phyloP scores from a whole-genome alignment of 2,329 filamentous ascomycete species.

The Sporothrix humicola region DNA sequence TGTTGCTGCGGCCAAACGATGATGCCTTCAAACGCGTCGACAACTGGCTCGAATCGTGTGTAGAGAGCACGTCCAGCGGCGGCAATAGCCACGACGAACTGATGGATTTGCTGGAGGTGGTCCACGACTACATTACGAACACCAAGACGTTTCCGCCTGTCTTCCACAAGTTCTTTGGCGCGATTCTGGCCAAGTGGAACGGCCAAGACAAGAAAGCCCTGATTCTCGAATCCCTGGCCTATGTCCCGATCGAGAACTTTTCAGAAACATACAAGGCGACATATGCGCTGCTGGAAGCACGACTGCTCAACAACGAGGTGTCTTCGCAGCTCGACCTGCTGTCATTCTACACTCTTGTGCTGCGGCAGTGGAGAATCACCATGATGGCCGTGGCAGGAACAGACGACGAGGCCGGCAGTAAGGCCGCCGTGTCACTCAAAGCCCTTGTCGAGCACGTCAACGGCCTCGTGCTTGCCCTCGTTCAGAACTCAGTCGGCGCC shows the following conservation, averaged over 20 bases:
- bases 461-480: constrained; percentile 62
- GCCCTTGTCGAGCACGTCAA: constrained; percentile 58
- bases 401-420: constrained; percentile 37
- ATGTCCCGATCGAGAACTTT: constrained; percentile 61
- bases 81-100: constrained; percentile 55
- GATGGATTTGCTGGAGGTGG: constrained; percentile 59
- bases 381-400: constrained; percentile 51
- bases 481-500: constrained; percentile 57
- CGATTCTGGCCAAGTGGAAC: constrained; percentile 67
- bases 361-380: constrained; percentile 63
- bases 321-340: constrained; percentile 66
- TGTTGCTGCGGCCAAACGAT: constrained; percentile 66
- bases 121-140: constrained; percentile 61
- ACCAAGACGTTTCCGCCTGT: constrained; percentile 44
- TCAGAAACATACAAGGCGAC: constrained; percentile 58
- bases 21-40: constrained; percentile 59
- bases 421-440: constrained; percentile 42
- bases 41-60: constrained; percentile 63
- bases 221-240: constrained; percentile 64
- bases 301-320: constrained; percentile 55
- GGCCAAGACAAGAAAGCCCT: constrained; percentile 59
- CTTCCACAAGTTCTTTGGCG: constrained; percentile 48
- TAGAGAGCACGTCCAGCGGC: constrained; percentile 61
- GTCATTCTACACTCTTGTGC: constrained; percentile 68
- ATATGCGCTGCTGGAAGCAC: constrained; percentile 58